Conservation (phyloP, 306 rosid genomes). For the Corylus heterophylla region DNA sequence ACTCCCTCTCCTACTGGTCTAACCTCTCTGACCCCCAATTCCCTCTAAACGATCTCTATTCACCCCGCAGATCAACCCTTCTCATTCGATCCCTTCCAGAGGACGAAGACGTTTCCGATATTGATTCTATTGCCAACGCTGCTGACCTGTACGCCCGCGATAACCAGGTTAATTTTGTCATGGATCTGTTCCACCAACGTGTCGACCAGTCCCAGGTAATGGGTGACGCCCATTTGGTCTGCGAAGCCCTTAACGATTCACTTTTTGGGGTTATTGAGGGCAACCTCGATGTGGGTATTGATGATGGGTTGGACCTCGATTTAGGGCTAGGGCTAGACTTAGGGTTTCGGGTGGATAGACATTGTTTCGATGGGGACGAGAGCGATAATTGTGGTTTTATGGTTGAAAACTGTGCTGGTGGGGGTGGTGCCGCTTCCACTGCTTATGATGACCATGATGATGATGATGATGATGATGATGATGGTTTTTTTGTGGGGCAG, state of each 20-base stretch:
- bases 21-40: conserved; percentile 33
- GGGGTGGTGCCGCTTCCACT: conserved; percentile 11
- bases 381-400: conserved; percentile 13
- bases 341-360: conserved; percentile 37
- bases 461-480: conserved; percentile 40
- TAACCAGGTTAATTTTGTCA: conserved; percentile 66
- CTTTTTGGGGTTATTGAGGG: conserved; percentile 53
- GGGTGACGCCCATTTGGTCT: conserved; percentile 32
- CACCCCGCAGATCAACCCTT: conserved; percentile 26
- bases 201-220: conserved; percentile 70
- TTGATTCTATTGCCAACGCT: conserved; percentile 34
- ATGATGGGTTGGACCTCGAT: conserved; percentile 44
- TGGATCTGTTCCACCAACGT: conserved; percentile 89
- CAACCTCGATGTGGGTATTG: conserved; percentile 34
- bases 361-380: conserved; percentile 25
- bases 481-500: conserved; percentile 37
- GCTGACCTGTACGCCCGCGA: conserved; percentile 51
- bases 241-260: conserved; percentile 38
- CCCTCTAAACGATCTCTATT: conserved; percentile 25
- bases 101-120: conserved; percentile 24
- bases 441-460: conserved; percentile 24
- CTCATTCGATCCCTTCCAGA: conserved; percentile 4
- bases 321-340: conserved; percentile 38
- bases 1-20: conserved; percentile 33
- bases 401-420: conserved; percentile 25